A percentile compares a stretch with the other conserved stretches of the same genome.
These are phyloP conservation scores for Urtica urens DNA, from an alignment of 306 rosid species.

Conservation along the genomic window DNA sequence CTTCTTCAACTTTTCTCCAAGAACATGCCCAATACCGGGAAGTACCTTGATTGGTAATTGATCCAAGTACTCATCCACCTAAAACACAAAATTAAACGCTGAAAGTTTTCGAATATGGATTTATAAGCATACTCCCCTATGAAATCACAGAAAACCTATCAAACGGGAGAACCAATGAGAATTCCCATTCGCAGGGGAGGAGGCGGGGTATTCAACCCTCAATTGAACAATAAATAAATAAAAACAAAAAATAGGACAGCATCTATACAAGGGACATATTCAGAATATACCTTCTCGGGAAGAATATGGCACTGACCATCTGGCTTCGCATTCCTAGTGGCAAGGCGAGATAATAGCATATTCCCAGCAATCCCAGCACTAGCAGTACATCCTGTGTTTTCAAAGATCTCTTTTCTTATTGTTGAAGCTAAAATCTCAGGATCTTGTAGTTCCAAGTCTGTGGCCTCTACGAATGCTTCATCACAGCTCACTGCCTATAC, in stretches of 20 bases:
- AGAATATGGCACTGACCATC: conserved; percentile 80
- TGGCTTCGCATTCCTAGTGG: conserved; percentile 91
- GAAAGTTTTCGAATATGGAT: conserved; percentile 10
- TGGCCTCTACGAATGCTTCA: conserved; percentile 82
- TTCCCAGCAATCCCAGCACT: conserved; percentile 82
- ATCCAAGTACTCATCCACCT: conserved; percentile 66
- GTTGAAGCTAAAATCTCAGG: conserved; percentile 57
- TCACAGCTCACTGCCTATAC: conserved; percentile 93
- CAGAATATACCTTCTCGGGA: conserved; percentile 36
- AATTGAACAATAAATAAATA: too few species aligned
- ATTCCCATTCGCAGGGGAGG: too few species aligned
- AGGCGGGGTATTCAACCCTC: too few species aligned
- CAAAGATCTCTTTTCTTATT: conserved; percentile 64
- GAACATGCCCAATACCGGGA: conserved; percentile 79
- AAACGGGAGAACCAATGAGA: too few species aligned
- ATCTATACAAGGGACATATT: neutral
- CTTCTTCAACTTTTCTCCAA: conserved; percentile 71
- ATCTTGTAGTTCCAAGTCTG: conserved; percentile 43
- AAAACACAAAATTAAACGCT: conserved; percentile 17
- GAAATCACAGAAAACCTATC: neutral
- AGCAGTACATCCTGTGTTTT: conserved; percentile 74
- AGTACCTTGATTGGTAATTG: conserved; percentile 70
- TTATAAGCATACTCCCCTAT: neutral
- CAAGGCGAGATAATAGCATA: conserved; percentile 94
- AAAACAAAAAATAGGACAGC: too few species aligned